phyloP scores from a whole-genome alignment of 495 filamentous ascomycete species.

The Rhizodiscina lignyota region DNA sequence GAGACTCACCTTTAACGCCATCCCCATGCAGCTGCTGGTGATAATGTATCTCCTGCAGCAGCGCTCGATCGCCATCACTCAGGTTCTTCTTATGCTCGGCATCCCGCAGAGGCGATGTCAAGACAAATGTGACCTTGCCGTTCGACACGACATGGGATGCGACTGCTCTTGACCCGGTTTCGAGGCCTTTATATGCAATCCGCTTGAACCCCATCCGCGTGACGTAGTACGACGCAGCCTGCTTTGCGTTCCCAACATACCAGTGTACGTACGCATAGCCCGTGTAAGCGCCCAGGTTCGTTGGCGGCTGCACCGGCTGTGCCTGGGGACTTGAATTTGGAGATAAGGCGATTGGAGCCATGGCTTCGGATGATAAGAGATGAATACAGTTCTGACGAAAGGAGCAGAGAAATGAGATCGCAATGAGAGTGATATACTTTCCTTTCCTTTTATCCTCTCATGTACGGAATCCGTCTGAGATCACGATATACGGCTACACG shows the following conservation, averaged over 20 bases:
- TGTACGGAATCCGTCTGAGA: too few relatives aligned
- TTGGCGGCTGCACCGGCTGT: too few relatives aligned
- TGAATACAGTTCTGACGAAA: conserved; percentile 1
- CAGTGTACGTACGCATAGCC: conserved; percentile 84
- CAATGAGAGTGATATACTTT: too few relatives aligned
- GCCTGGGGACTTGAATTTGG: conserved; percentile 15
- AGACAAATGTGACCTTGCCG: conserved; percentile 61
- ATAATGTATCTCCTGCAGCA: conserved; percentile 50
- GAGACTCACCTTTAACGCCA: conserved; percentile 53
- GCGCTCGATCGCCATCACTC: conserved; percentile 31
- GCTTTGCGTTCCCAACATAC: conserved; percentile 94
- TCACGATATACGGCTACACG: too few relatives aligned
- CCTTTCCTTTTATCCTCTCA: too few relatives aligned
- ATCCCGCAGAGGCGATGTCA: conserved; percentile 61
- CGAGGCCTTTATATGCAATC: conserved; percentile 70
- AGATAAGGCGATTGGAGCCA: conserved; percentile 60
- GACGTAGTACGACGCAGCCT: conserved; percentile 74
- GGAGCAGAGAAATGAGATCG: too few relatives aligned
- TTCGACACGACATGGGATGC: conserved; percentile 73
- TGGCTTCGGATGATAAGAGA: conserved; percentile 17
- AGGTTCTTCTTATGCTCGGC: conserved; percentile 17
- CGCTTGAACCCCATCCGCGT: conserved; percentile 67
- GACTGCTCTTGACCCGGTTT: conserved; percentile 60
- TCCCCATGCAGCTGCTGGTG: conserved; percentile 76
- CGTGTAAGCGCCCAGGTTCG: conserved; percentile 28